These are phyloP conservation scores for Daldinia bambusicola DNA, from an alignment of 495 filamentous ascomycete genomes.

Conservation along the genomic window DNA sequence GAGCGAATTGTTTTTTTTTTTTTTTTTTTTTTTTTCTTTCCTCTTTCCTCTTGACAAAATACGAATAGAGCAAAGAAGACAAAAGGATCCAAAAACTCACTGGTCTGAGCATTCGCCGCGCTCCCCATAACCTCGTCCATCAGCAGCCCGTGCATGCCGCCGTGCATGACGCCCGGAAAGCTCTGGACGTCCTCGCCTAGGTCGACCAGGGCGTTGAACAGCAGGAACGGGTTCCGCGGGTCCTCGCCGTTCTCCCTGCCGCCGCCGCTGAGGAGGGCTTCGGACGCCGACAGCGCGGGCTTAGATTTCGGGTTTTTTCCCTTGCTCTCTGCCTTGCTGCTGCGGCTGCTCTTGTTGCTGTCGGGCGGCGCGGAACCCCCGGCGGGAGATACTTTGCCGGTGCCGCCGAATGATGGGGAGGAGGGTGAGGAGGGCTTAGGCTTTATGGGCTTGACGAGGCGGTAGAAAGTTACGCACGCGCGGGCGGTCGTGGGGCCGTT, in stretches of 20 bases:
- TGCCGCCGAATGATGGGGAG: conserved; percentile 1
- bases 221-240: conserved; percentile 47
- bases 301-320: neutral
- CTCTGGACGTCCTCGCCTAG: conserved; percentile 66
- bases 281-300: conserved; percentile 8
- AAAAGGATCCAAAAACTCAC: conserved; percentile 22
- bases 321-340: too few species aligned
- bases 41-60: too few species aligned
- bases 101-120: conserved; percentile 37
- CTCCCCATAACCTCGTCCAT: conserved; percentile 62
- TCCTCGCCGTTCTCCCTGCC: conserved; percentile 38
- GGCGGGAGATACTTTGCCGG: conserved; percentile 7
- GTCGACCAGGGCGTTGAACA: conserved; percentile 59
- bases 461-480: conserved; percentile 58
- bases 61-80: neutral
- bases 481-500: conserved; percentile 62
- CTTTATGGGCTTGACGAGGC: conserved; percentile 38
- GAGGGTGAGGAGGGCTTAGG: neutral
- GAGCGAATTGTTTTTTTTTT: too few species aligned
- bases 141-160: conserved; percentile 67
- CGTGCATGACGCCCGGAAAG: conserved; percentile 65
- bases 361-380: neutral
- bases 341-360: neutral
- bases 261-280: conserved; percentile 25
- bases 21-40: too few species aligned